Conservation (phyloP, 805 yeast species). For the Yarrowia sp. region DNA sequence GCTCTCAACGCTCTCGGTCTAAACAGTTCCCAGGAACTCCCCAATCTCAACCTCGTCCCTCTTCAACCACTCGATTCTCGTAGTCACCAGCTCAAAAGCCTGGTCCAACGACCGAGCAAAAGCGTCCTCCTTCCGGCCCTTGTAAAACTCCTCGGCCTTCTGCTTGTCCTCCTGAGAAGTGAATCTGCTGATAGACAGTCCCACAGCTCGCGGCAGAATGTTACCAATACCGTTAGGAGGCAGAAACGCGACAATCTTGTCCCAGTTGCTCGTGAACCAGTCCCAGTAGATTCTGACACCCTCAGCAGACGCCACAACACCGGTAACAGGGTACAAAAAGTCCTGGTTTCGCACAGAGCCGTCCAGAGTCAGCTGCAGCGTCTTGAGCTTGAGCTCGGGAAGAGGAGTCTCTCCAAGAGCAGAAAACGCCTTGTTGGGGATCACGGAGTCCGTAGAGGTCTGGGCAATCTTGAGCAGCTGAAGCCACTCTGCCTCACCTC, state of each 20-base stretch:
- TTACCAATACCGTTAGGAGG: slow-evolving; percentile 68
- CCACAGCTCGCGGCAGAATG: slow-evolving; percentile 74
- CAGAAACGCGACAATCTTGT: slow-evolving; percentile 55
- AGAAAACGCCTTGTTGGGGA: slow-evolving; percentile 65
- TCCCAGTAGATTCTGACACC: slow-evolving; percentile 71
- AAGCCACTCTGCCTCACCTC: slow-evolving; percentile 62
- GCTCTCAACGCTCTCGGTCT: not conserved
- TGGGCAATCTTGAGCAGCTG: slow-evolving; percentile 58
- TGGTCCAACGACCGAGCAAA: slow-evolving; percentile 58
- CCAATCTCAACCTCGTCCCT: slow-evolving; percentile 46
- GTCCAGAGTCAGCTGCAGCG: slow-evolving; percentile 55
- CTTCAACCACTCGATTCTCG: slow-evolving; percentile 51
- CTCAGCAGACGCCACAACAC: slow-evolving; percentile 58
- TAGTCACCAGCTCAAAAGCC: slow-evolving; percentile 53
- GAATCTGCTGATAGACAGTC: slow-evolving; percentile 57
- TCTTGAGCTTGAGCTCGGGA: slow-evolving; percentile 51
- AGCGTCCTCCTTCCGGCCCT: slow-evolving; percentile 48
- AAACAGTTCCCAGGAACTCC: slow-evolving; percentile 46
- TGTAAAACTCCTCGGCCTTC: slow-evolving; percentile 52
- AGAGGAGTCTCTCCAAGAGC: slow-evolving; percentile 64
- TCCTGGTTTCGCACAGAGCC: slow-evolving; percentile 66
- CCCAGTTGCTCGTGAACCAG: slow-evolving; percentile 76
- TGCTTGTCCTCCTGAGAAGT: slow-evolving; percentile 53
- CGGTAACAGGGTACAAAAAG: slow-evolving; percentile 71
- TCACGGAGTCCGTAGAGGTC: slow-evolving; percentile 60